Evolutionary conservation across 2,329 filamentous ascomycete genomes (phyloP), one percentile per base, ranked within the genome.

Genomic region (Aspergillus amoenus): DNA sequence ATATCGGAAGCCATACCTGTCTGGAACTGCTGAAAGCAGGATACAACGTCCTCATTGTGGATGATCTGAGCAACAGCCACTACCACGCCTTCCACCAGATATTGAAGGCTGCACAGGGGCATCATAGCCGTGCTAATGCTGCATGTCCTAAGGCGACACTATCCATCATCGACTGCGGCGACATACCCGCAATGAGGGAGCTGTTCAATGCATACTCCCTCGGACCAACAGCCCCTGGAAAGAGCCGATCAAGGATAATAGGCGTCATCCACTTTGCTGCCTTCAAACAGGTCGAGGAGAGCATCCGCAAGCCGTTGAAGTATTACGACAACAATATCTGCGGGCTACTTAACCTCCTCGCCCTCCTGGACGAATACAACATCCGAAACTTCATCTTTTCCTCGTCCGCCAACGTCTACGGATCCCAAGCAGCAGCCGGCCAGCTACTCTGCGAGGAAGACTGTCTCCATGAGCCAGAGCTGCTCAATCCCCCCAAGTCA

Each of bases 211-310:
- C 39, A 69, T 79, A 30, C 5, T 30, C 76, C 81, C 57, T 80
- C 80, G 59, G 72, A 74, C 40, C 13, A 66, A 67, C 43, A 27
- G 57, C 34, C 2, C 12, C 34, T n/a, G 34, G 15, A 15, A 37
- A 37, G 34, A 37, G 34, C 2, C 34, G 15, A 27, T 84, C 82
- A 1, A 76, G 72, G 22, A 85, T 88, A 60, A 73, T 74, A 0
- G 85, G 84, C 0, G 84, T 88, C 11, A 87, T 88, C 57, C 86
- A 88, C 67, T 88, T 88, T 61, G 86, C 86, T 3, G 86, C 86
- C 0, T 83, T 82, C 76, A 88, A 88, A 68, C 84, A 85, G 4
- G 84, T 88, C 0, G 79, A 80, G 17, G 85, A 88, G 62, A 86
- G 83, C 40, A 86, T 88, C 53, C 70, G 73, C 22, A 73, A 78